Percentiles rank a stretch among this genome's conserved stretches.
These are phyloP conservation scores for Mariannaea sp. DNA, from an alignment of 2,329 filamentous ascomycete species.

Conservation along the genomic window DNA sequence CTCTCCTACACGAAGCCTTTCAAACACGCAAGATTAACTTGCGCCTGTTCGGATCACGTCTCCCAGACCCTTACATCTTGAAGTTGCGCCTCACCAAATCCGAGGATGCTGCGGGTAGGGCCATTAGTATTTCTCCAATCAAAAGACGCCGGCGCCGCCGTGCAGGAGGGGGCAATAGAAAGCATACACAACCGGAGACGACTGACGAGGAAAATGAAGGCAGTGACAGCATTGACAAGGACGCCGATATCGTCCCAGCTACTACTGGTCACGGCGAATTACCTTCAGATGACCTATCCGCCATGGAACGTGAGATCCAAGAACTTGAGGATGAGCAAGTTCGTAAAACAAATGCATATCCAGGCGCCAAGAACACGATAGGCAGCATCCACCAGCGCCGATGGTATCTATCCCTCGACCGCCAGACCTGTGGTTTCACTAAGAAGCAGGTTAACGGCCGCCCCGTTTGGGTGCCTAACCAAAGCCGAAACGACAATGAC, in stretches of 20 bases:
- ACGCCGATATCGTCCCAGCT: slow-evolving; percentile 26
- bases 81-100: slow-evolving; percentile 57
- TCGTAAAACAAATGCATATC: slow-evolving; percentile 66
- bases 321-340: slow-evolving; percentile 59
- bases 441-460: slow-evolving; percentile 37
- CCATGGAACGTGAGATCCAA: slow-evolving; percentile 47
- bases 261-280: slow-evolving; percentile 19
- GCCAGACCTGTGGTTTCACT: slow-evolving; percentile 61
- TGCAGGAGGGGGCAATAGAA: background rate
- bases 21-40: slow-evolving; percentile 60
- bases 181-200: slow-evolving; percentile 29
- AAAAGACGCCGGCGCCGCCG: slow-evolving; percentile 21
- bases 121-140: slow-evolving; percentile 22
- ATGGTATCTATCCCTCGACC: slow-evolving; percentile 70
- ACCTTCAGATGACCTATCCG: slow-evolving; percentile 34
- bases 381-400: slow-evolving; percentile 69
- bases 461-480: slow-evolving; percentile 18
- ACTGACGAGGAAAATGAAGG: slow-evolving; percentile 28
- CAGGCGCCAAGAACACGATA: slow-evolving; percentile 67
- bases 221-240: slow-evolving; percentile 20
- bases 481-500: background rate
- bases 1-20: slow-evolving; percentile 58
- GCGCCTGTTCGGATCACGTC: slow-evolving; percentile 56
- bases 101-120: slow-evolving; percentile 46
- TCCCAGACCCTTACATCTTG: slow-evolving; percentile 59